Base-by-base conservation (phyloP, 208 protist species). In the Leptomonas pyrrhocoris region DNA sequence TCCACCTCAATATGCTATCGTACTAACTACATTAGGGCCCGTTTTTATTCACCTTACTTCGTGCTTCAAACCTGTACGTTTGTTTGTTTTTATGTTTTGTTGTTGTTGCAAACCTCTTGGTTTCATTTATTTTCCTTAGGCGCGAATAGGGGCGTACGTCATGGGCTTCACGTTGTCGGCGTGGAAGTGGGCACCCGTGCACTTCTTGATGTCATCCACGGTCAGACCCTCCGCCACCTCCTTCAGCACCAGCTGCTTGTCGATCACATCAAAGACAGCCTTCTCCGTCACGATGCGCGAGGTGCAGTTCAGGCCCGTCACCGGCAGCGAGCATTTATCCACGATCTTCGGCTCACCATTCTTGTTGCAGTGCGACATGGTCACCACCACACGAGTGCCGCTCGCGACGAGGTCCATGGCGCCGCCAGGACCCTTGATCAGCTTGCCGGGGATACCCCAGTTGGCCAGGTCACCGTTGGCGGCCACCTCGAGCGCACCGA, bases 401-500 rank as follows among this genome's bases (percentile, higher is more conserved):
- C 80, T 85, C 42, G 90, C 84, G 25, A 98, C 95, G 16, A 99
- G 86, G 67, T 99, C 97, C 96, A 98, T 99, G 18, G 97, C 98
- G 36, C 98, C 98, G 59, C 97, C 98, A 83, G 97, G 97, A 58
- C 98, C 98, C 83, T 99, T 99, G 25, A 99, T 95, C 68, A 99
- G 91, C 80, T 99, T 98, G 40, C 95, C 95, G 19, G 98, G 98
- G 71, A 99, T 98, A 51, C 98, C 90, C 96, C 97, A 99, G 88
- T 99, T 99, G 15, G 98, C 98, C 0, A 99, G 81, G 74, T 99
- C 98, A 49, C 98, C 98, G 66, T 89, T 93, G 1, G 77, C 55
- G 11, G 89, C 74, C 11, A 99, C 98, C 79, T 99, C 89, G 61
- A 99, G 90, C 31, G 94, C 98, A 40, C 98, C 98, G 27, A 99